phyloP scores from a whole-genome alignment of 495 filamentous ascomycete species.

The Neurospora discreta region DNA sequence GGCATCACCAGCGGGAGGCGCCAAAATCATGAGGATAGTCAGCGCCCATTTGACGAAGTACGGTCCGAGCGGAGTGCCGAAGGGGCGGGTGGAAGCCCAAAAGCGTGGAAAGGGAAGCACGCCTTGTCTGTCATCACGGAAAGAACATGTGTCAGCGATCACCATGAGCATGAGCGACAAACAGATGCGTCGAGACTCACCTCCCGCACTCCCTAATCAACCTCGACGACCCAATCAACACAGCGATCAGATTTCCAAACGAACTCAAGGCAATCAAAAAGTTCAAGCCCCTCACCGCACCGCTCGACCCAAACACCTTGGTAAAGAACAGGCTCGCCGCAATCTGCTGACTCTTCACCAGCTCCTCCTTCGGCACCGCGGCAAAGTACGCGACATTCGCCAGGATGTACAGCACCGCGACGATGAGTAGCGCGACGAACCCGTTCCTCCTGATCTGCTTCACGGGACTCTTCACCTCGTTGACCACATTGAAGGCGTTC shows the following conservation, averaged over 20 bases:
- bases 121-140: constrained; percentile 39
- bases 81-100: constrained; percentile 53
- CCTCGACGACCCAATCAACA: constrained; percentile 46
- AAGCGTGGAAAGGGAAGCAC: constrained; percentile 51
- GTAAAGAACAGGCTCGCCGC: constrained; percentile 51
- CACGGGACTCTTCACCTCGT: constrained; percentile 54
- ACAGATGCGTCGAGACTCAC: constrained; percentile 6
- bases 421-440: constrained; percentile 31
- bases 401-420: constrained; percentile 46
- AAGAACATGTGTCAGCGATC: not conserved
- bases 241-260: constrained; percentile 53
- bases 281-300: constrained; percentile 42
- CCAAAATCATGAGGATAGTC: constrained; percentile 54
- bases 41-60: constrained; percentile 48
- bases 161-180: not conserved
- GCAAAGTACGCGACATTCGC: constrained; percentile 54
- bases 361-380: constrained; percentile 43
- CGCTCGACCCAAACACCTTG: constrained; percentile 43
- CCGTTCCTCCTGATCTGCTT: constrained; percentile 44
- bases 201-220: constrained; percentile 50
- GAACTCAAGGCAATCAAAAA: constrained; percentile 52
- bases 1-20: constrained; percentile 55
- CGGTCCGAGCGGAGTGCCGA: constrained; percentile 50
- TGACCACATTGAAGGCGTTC: constrained; percentile 55
- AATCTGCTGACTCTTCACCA: constrained; percentile 40